Conservation (phyloP, 2,329 filamentous ascomycete genomes). For the Fusarium xylarioides region DNA sequence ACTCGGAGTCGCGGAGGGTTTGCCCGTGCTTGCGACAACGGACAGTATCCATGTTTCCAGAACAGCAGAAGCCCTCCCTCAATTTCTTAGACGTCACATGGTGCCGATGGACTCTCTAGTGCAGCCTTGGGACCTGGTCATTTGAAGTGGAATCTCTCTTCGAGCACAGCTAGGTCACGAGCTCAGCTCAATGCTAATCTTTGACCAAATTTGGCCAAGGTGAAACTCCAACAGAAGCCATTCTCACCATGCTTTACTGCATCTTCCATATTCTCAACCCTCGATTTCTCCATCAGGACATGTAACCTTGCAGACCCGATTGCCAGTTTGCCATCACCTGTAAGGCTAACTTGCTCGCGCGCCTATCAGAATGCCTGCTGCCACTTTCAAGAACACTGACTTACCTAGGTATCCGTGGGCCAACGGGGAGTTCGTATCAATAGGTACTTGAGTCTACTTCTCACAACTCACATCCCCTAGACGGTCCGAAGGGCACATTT, state of each 20-base stretch:
- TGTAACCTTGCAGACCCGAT: background rate
- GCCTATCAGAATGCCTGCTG: conserved; percentile 25
- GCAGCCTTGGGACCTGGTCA: conserved; percentile 24
- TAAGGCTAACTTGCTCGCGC: conserved; percentile 18
- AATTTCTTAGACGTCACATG: conserved; percentile 25
- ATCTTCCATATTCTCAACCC: background rate
- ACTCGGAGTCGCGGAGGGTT: conserved; percentile 29
- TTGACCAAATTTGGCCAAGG: conserved; percentile 29
- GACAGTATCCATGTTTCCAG: conserved; percentile 28
- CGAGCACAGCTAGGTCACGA: conserved; percentile 20
- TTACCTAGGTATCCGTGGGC: background rate
- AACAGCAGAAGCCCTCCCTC: conserved; percentile 27
- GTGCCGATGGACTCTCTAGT: conserved; percentile 19
- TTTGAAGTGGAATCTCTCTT: conserved; percentile 9
- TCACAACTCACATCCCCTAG: no score
- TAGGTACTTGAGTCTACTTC: conserved; percentile 6
- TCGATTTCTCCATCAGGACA: conserved; percentile 6
- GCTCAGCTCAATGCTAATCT: conserved; percentile 14
- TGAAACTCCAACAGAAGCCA: conserved; percentile 24
- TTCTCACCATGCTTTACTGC: background rate
- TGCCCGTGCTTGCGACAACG: conserved; percentile 11
- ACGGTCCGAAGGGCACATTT: no score
- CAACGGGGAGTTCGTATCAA: conserved; percentile 3
- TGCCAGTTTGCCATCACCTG: background rate
- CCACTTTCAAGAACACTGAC: background rate